Evolutionary conservation across 371 early-diverging fungal species (phyloP).

Genomic region (Lichtheimia ramosa): DNA sequence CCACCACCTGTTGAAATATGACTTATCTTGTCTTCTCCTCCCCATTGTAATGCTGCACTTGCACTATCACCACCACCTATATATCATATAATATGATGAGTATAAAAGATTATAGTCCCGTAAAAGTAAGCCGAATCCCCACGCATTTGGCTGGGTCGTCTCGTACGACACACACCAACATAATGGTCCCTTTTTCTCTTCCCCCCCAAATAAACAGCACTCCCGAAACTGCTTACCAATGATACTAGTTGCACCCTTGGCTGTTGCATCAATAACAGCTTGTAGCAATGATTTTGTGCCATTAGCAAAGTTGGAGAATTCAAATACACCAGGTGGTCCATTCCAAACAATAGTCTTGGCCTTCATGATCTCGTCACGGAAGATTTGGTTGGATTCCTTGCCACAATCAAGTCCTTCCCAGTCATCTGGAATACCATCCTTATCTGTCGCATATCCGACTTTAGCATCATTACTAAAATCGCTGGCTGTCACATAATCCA

Average conservation of each 20-base stretch:
- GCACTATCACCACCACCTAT: constrained; percentile 95
- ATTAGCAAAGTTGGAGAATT: constrained; percentile 87
- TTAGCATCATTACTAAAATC: constrained; percentile 80
- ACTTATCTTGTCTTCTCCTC: constrained; percentile 80
- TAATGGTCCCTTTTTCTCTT: too few species aligned
- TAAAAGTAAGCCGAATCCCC: too few species aligned
- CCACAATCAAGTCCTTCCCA: constrained; percentile 97
- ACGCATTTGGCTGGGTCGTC: too few species aligned
- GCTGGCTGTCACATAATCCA: constrained; percentile 89
- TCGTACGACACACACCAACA: too few species aligned
- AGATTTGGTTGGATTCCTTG: constrained; percentile 72
- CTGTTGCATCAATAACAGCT: constrained; percentile 83
- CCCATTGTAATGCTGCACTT: constrained; percentile 93
- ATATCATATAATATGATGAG: too few species aligned
- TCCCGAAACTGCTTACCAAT: constrained; percentile 13
- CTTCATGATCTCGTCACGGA: constrained; percentile 67
- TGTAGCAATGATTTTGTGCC: constrained; percentile 90
- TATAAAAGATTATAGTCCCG: too few species aligned
- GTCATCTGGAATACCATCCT: constrained; percentile 85
- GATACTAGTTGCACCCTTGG: constrained; percentile 70
- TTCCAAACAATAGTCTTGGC: constrained; percentile 98
- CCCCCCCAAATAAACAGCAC: too few species aligned
- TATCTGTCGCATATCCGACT: constrained; percentile 83
- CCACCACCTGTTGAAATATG: constrained; percentile 99
- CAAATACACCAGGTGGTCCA: constrained; percentile 98